Percentiles rank a stretch among this genome's conserved stretches.
These are phyloP conservation scores for Pleoardoris graminearum DNA, from an alignment of 2,329 filamentous ascomycete genomes.

Conservation along the genomic window DNA sequence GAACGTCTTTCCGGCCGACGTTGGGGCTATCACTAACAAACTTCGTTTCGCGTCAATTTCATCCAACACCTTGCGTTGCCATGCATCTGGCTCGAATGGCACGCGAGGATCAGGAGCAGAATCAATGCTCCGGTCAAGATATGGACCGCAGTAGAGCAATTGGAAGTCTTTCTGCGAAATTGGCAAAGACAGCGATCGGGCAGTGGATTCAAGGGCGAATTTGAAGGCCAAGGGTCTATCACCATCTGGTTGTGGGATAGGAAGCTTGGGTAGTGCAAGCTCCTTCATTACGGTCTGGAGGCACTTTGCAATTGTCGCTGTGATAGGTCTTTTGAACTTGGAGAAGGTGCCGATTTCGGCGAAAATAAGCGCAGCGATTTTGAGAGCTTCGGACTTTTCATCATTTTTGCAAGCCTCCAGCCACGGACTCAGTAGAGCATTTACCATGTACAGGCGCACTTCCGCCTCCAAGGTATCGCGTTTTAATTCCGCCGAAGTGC, in stretches of 20 bases:
- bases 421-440: conserved; percentile 56
- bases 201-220: conserved; percentile 28
- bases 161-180: conserved; percentile 63
- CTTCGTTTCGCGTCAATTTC: conserved; percentile 71
- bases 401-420: conserved; percentile 38
- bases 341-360: conserved; percentile 35
- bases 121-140: conserved; percentile 74
- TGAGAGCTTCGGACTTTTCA: conserved; percentile 33
- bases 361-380: conserved; percentile 40
- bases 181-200: conserved; percentile 41
- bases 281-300: conserved; percentile 45
- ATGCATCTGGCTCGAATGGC: conserved; percentile 72
- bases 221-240: conserved; percentile 53
- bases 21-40: conserved; percentile 75
- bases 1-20: conserved; percentile 80
- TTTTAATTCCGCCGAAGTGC: conserved; percentile 45
- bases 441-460: conserved; percentile 55
- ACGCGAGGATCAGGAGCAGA: conserved; percentile 69
- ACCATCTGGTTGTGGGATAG: conserved; percentile 30
- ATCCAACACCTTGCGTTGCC: conserved; percentile 75
- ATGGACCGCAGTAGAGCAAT: conserved; percentile 69
- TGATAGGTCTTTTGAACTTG: conserved; percentile 28
- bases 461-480: conserved; percentile 50
- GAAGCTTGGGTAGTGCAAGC: conserved; percentile 45
- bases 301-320: conserved; percentile 34